Percentiles rank a stretch among this genome's conserved stretches.
phyloP scores from a whole-genome alignment of 2,329 filamentous ascomycete genomes.

The Aspergillus sp. region DNA sequence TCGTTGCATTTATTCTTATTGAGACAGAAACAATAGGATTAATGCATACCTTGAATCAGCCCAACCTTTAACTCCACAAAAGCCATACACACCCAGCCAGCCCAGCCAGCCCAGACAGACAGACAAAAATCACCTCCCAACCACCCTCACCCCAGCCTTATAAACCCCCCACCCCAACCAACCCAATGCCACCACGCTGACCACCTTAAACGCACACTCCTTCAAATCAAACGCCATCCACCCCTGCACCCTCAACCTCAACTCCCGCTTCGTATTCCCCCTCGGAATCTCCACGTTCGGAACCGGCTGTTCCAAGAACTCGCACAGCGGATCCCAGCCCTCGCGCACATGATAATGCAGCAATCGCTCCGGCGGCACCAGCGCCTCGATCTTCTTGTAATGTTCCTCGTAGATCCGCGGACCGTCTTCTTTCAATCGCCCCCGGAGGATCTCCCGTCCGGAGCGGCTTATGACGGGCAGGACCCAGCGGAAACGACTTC shows the following conservation, averaged over 20 bases:
- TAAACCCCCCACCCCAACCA: background rate
- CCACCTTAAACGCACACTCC: background rate
- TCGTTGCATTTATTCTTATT: background rate
- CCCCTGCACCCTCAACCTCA: background rate
- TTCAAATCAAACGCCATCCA: background rate
- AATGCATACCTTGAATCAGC: too few relatives aligned
- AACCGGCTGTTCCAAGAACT: slow-evolving; percentile 40
- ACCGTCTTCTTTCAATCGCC: background rate
- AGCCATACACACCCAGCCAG: too few relatives aligned
- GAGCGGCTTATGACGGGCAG: background rate
- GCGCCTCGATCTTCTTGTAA: slow-evolving; percentile 45
- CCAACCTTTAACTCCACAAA: too few relatives aligned
- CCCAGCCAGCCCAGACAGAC: background rate
- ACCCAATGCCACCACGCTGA: background rate
- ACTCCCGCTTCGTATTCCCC: background rate
- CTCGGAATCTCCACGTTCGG: background rate
- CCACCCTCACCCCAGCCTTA: background rate
- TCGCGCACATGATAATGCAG: slow-evolving; percentile 47
- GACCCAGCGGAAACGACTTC: background rate
- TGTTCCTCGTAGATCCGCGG: slow-evolving; percentile 36
- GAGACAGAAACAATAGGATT: too few relatives aligned
- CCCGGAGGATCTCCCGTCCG: background rate
- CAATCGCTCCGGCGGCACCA: slow-evolving; percentile 41
- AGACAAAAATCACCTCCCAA: background rate
- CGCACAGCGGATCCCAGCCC: slow-evolving; percentile 48